Evolutionary conservation across 306 rosid genomes (phyloP).

Genomic region (Rubus parviflorus): DNA sequence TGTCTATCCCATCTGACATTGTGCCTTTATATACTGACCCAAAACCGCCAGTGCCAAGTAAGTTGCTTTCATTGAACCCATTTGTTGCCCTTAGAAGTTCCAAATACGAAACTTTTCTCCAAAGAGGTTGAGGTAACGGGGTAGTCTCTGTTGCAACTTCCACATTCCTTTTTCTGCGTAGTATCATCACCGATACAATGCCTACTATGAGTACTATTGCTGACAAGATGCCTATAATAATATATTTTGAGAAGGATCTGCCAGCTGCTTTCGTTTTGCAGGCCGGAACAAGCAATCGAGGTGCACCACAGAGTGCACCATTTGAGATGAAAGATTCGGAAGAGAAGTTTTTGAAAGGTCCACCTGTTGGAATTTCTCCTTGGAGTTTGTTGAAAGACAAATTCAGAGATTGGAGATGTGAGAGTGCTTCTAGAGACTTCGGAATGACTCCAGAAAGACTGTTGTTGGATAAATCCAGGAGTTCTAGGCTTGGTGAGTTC

Average conservation of each 20-base stretch:
- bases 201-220: background rate
- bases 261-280: conserved; percentile 13
- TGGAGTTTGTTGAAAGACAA: conserved; percentile 17
- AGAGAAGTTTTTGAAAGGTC: conserved; percentile 21
- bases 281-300: conserved; percentile 3
- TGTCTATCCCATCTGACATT: conserved; percentile 17
- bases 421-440: background rate
- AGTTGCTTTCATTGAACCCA: conserved; percentile 11
- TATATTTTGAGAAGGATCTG: background rate
- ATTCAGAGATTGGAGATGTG: background rate
- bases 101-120: conserved; percentile 30
- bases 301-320: conserved; percentile 29
- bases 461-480: conserved; percentile 18
- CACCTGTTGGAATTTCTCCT: conserved; percentile 32
- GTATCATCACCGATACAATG: background rate
- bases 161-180: background rate
- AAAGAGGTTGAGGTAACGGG: background rate
- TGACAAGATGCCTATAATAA: background rate
- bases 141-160: background rate
- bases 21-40: conserved; percentile 27
- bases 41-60: conserved; percentile 24
- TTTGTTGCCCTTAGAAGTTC: conserved; percentile 29
- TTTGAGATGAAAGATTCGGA: conserved; percentile 30
- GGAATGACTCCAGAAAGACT: background rate
- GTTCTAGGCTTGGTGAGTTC: background rate